Percentiles rank a stretch among this genome's conserved stretches.
Evolutionary conservation across 352 stramenopile genomes (phyloP).

Genomic region (Phytophthora colocasiae): DNA sequence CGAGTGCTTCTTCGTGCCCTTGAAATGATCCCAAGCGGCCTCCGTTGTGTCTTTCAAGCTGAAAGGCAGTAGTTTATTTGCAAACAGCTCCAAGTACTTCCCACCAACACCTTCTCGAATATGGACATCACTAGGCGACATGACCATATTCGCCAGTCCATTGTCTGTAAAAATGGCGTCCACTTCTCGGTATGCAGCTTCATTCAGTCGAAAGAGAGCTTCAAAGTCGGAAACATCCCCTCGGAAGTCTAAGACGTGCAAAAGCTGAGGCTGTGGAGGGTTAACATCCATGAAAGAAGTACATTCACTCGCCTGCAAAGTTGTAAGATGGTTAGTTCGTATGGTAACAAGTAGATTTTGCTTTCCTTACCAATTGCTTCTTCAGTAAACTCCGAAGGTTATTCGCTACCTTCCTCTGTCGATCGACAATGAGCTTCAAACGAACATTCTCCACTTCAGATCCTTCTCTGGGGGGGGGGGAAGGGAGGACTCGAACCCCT

Average conservation of each 20-base stretch:
- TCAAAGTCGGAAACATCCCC: conserved; percentile 31
- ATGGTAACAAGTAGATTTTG: not conserved
- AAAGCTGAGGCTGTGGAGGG: conserved; percentile 6
- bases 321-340: not conserved
- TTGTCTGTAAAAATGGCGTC: conserved; percentile 37
- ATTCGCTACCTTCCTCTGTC: conserved; percentile 47
- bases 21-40: conserved; percentile 38
- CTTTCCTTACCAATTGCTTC: conserved; percentile 28
- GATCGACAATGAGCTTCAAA: conserved; percentile 43
- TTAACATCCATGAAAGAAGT: conserved; percentile 17
- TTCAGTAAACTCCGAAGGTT: conserved; percentile 44
- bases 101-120: conserved; percentile 27
- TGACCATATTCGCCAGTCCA: conserved; percentile 22
- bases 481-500: too few relatives aligned
- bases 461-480: too few relatives aligned
- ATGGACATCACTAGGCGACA: conserved; percentile 27
- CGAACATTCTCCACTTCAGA: conserved; percentile 41
- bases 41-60: conserved; percentile 18
- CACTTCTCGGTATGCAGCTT: conserved; percentile 26
- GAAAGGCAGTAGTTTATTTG: conserved; percentile 37
- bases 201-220: conserved; percentile 21
- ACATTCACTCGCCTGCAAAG: conserved; percentile 18
- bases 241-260: conserved; percentile 21
- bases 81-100: conserved; percentile 37
- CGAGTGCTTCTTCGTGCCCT: conserved; percentile 36